These are phyloP conservation scores for Asclepias syriaca DNA, from an alignment of 257 asterid genomes.

Conservation along the genomic window DNA sequence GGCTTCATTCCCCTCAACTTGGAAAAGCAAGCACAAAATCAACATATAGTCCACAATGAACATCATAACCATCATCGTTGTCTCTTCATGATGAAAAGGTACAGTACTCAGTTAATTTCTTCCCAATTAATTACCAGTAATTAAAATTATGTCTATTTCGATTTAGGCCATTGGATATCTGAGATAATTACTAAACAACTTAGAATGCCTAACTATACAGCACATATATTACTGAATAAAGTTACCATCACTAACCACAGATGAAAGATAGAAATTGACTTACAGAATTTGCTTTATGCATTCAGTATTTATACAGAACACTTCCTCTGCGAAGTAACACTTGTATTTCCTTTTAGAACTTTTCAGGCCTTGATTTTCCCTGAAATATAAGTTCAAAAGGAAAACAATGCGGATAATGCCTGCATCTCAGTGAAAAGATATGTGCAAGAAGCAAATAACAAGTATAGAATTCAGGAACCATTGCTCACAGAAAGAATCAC, in stretches of 20 bases:
- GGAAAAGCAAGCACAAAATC: slow-evolving; percentile 6
- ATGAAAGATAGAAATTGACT: neutral
- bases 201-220: neutral
- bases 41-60: too few species aligned
- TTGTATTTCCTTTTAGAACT: neutral
- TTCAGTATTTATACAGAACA: neutral
- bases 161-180: too few species aligned
- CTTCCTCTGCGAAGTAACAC: neutral
- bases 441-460: neutral
- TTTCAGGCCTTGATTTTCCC: neutral
- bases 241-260: neutral
- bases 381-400: neutral
- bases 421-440: too few species aligned
- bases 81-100: too few species aligned
- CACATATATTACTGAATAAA: neutral
- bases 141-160: too few species aligned
- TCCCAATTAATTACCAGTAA: too few species aligned
- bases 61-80: too few species aligned
- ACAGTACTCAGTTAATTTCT: too few species aligned
- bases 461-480: neutral
- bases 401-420: neutral
- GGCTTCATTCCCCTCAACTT: slow-evolving; percentile 79
- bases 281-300: neutral
- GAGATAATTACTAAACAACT: too few species aligned
- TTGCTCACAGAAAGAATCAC: neutral